phyloP scores from a whole-genome alignment of 371 early-diverging fungal genomes.

The Apophysomyces variabilis region DNA sequence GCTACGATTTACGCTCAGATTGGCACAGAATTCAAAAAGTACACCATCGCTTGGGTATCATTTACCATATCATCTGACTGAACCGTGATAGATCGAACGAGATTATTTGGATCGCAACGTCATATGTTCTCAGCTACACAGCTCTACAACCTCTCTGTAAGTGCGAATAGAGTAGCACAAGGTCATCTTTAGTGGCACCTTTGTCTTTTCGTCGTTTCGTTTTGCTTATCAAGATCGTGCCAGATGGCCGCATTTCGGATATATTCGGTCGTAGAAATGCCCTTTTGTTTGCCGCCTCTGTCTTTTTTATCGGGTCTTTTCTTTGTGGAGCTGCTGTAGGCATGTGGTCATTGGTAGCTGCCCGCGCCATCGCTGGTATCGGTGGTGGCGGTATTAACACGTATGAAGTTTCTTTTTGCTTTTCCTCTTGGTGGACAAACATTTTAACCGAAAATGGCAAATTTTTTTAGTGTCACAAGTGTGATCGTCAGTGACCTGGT shows the following conservation, averaged over 20 bases:
- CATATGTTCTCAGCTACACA: conserved; percentile 78
- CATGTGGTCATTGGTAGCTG: conserved; percentile 72
- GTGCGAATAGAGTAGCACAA: conserved; percentile 15
- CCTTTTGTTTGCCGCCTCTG: conserved; percentile 56
- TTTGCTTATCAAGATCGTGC: too few relatives aligned
- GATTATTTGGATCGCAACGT: conserved; percentile 75
- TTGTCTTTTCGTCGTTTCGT: background rate
- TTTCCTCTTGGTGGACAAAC: background rate
- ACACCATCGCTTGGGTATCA: background rate
- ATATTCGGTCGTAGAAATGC: conserved; percentile 72
- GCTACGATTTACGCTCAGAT: conserved; percentile 82
- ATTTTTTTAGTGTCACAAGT: conserved; percentile 25
- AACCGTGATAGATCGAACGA: conserved; percentile 42
- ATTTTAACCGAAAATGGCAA: background rate
- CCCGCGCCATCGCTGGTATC: conserved; percentile 76
- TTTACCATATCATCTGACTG: too few relatives aligned
- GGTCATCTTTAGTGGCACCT: conserved; percentile 11
- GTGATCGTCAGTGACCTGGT: conserved; percentile 51
- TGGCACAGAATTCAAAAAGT: conserved; percentile 72
- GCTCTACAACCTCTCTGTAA: conserved; percentile 79
- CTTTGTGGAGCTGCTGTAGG: conserved; percentile 61
- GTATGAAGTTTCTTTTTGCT: conserved; percentile 11
- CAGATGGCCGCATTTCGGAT: conserved; percentile 64
- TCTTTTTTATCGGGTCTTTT: conserved; percentile 63
- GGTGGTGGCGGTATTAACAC: conserved; percentile 75